Percentiles rank a stretch among this genome's conserved stretches.
These are phyloP conservation scores for Heterobasidion occidentale DNA, from an alignment of 1,284 basidiomycete species.

Conservation along the genomic window DNA sequence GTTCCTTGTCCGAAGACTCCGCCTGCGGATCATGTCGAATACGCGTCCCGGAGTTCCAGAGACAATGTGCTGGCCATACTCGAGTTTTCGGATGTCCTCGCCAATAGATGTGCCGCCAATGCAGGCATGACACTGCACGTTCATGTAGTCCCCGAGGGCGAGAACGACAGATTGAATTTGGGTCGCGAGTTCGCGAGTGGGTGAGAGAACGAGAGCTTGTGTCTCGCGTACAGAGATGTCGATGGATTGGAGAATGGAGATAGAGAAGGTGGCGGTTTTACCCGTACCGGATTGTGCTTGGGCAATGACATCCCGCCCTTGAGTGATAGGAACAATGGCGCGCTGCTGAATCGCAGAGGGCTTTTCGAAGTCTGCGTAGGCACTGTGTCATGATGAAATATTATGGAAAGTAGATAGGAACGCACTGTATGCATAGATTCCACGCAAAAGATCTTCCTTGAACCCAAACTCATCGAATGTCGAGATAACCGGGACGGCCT, in stretches of 20 bases:
- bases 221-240: slow-evolving; percentile 94
- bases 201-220: slow-evolving; percentile 92
- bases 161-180: slow-evolving; percentile 99
- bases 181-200: slow-evolving; percentile 92
- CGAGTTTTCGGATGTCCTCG: slow-evolving; percentile 97
- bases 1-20: slow-evolving; percentile 91
- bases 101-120: slow-evolving; percentile 97
- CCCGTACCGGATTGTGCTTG: slow-evolving; percentile 99
- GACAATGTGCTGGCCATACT: slow-evolving; percentile 97
- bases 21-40: slow-evolving; percentile 98
- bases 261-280: slow-evolving; percentile 99
- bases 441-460: slow-evolving; percentile 93
- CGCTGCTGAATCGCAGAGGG: slow-evolving; percentile 99
- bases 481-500: slow-evolving; percentile 82
- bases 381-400: slow-evolving; percentile 5
- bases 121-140: slow-evolving; percentile 98
- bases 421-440: slow-evolving; percentile 98
- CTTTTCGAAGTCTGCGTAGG: slow-evolving; percentile 86
- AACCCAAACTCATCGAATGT: slow-evolving; percentile 91
- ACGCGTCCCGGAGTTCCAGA: slow-evolving; percentile 98
- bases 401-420: slow-evolving; percentile 13
- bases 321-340: slow-evolving; percentile 92
- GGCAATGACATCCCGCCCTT: slow-evolving; percentile 94
- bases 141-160: slow-evolving; percentile 98
- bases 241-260: slow-evolving; percentile 92